Evolutionary conservation across 371 early-diverging fungal genomes (phyloP), one percentile per base, ranked within the genome.

Genomic region (Quaeritorhiza haematococci): DNA sequence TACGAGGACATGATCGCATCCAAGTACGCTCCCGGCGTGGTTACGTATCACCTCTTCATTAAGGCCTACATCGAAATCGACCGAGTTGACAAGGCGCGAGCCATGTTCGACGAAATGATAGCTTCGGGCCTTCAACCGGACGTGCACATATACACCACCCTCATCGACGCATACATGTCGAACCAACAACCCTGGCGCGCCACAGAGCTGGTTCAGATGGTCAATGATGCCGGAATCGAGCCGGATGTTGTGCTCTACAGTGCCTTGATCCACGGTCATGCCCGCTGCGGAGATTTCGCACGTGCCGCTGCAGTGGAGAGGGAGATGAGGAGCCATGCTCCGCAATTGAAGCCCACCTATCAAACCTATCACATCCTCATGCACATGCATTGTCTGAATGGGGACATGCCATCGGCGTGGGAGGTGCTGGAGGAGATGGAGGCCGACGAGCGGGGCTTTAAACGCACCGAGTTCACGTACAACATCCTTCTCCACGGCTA

Each of bases 401-500:
- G 67, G 15, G 59, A 72, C 41, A 57, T 66, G 61, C 28, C 19
- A 1, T 56, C 48, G 7, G 72, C 72, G 5, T 3, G 15, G 15
- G 30, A 44, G 13, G 45, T 66, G 0, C 42, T 77, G 1, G 44
- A 66, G 3, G 48, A 58, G 7, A 80, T 84, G 76, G 28, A 49
- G 15, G 53, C 35, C 4, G 46, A 21, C 48, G 46, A 27, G n/a
- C 27, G 46, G 46, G 64, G 51, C 3, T 10, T 73, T 1, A 15
- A 41, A 0, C 68, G 69, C 1, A 72, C 61, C 8, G 43, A 65
- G 6, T 63, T 71, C 46, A 67, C 79, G 0, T 82, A 77, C 60
- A 78, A 80, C 54, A 80, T 73, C 0, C 43, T 84, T 3, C 48
- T 84, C 6, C 68, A 76, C 13, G 77, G 76, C 15, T 80, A 71